Conservation (phyloP, 163 green algal genomes). For the Dunaliella salina region DNA sequence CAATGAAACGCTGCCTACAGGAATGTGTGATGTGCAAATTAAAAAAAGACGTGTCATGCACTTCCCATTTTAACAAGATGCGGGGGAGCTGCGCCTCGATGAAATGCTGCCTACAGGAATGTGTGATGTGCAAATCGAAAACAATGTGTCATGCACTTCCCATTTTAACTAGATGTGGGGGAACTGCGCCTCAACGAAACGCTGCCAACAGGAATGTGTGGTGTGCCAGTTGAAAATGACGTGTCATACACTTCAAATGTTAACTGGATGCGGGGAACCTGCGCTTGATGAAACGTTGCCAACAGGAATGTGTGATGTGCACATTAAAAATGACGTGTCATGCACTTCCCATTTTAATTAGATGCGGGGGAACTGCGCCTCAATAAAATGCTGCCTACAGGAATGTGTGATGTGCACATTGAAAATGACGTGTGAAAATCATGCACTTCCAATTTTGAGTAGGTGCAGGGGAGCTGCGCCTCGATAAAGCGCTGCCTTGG, state of each 20-base stretch:
- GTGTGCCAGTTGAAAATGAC: neutral
- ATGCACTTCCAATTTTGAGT: no score
- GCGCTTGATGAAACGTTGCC: slow-evolving; percentile 31
- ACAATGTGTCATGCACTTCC: no score
- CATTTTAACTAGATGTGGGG: no score
- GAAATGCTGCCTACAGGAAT: slow-evolving; percentile 34
- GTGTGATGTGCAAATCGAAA: neutral
- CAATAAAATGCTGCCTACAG: slow-evolving; percentile 34
- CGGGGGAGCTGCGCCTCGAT: slow-evolving; percentile 31
- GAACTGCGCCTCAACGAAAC: slow-evolving; percentile 32
- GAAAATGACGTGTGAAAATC: no score
- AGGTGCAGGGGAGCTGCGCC: no score
- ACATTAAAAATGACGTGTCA: neutral
- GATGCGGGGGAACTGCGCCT: slow-evolving; percentile 30
- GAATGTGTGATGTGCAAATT: neutral
- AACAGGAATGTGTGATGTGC: slow-evolving; percentile 3
- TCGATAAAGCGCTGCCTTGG: slow-evolving; percentile 39
- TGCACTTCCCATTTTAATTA: no score
- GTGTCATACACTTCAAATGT: no score
- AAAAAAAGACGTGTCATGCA: no score
- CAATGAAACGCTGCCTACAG: slow-evolving; percentile 34
- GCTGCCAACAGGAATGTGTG: slow-evolving; percentile 28
- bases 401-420: neutral
- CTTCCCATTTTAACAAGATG: no score
- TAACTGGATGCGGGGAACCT: no score